Percentiles rank a stretch among this genome's conserved stretches.
Conservation (phyloP, 2,329 filamentous ascomycete species). For the Alternaria consortialis region DNA sequence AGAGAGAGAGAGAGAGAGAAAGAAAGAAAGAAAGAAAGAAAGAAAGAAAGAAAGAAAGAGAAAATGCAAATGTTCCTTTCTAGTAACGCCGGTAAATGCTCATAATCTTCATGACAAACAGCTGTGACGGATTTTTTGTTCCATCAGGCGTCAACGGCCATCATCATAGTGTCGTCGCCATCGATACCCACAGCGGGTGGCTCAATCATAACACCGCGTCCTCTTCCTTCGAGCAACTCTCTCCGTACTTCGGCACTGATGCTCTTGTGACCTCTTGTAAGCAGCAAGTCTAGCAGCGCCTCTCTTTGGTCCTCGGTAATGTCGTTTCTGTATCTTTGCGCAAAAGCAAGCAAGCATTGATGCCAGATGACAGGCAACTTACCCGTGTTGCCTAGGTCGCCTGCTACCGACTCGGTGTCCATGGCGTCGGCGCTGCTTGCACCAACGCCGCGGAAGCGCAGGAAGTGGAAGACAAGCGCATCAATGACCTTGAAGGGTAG, state of each 20-base stretch:
- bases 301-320: conserved; percentile 96
- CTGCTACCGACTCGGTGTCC: conserved; percentile 48
- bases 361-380: conserved; percentile 96
- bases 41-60: neutral
- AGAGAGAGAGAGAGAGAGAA: neutral
- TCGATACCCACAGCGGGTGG: conserved; percentile 68
- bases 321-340: conserved; percentile 93
- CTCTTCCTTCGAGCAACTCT: conserved; percentile 87
- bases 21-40: too few species aligned
- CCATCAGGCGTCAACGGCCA: conserved; percentile 48
- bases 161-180: conserved; percentile 90
- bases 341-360: conserved; percentile 89
- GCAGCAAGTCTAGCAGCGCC: conserved; percentile 84
- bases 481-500: conserved; percentile 95
- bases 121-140: neutral
- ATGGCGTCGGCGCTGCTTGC: conserved; percentile 67
- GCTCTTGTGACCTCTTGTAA: conserved; percentile 83
- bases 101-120: conserved; percentile 2
- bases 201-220: conserved; percentile 77
- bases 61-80: conserved; percentile 6
- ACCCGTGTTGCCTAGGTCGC: conserved; percentile 57
- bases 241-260: conserved; percentile 92
- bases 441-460: conserved; percentile 81
- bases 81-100: conserved; percentile 21
- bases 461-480: conserved; percentile 93